Evolutionary conservation across 2,329 filamentous ascomycete genomes (phyloP), one percentile per base, ranked within the genome.

Genomic region (Catunica adiposa): DNA sequence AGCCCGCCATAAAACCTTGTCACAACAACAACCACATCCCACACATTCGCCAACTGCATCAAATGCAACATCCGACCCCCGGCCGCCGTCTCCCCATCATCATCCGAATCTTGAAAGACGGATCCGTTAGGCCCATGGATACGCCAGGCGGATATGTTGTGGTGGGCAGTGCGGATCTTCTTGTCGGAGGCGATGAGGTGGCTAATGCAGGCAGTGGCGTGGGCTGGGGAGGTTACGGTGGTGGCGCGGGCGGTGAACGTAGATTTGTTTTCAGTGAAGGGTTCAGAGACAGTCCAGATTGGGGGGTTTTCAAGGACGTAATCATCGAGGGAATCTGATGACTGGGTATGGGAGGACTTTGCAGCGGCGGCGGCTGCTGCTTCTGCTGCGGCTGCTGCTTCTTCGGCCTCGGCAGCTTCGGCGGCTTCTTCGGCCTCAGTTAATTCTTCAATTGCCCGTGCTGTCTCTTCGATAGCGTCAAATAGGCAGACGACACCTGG

Each of bases 141-240:
- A 9, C 92, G 79, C 86, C 89, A 97, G 1, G 90, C 90, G 20
- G 84, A 89, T 65, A 98, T 96, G 67, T 97, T 97, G 67, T 98
- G 92, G 59, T 90, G 89, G 3, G 92, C 92, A 50, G 77, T 73
- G n/a, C 88, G 83, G 37, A 88, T 83, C 62, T 86, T 88, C 69
- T 85, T 89, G 68, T 97, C 89, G 7, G 81, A 85, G 3, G 82
- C 77, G 6, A 96, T 74, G 1, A 98, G 75, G 66, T 94, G 82
- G 46, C 79, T 73, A 1, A 97, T 70, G 63, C 79, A 89, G 1
- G 71, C 68, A 57, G 80, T 78, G 1, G 89, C 90, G 67, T 92
- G 78, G 0, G 75, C 71, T 0, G 86, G 78, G 3, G 83, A 86
- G 0, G 74, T 71, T 1, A 94, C 87, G 1, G 69, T 69, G 0